These are phyloP conservation scores for Oryza officinalis DNA, from an alignment of 176 grass and related monocot genomes.

Conservation along the genomic window DNA sequence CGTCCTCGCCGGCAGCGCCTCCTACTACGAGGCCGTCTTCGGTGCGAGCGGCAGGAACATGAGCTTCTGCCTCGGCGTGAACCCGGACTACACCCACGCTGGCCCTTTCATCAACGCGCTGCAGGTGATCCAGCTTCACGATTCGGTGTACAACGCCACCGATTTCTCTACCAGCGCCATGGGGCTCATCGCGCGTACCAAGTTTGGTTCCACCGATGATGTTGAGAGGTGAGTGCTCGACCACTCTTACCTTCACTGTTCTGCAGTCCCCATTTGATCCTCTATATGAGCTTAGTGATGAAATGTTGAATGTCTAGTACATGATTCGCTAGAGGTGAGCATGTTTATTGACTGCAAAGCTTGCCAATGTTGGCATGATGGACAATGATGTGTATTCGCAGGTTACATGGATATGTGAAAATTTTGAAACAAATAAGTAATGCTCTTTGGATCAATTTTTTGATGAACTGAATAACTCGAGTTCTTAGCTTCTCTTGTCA, in stretches of 20 bases:
- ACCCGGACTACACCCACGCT: slow-evolving; percentile 60
- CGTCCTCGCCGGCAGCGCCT: slow-evolving; percentile 51
- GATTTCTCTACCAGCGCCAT: slow-evolving; percentile 60
- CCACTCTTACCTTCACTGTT: not conserved
- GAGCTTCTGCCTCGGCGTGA: slow-evolving; percentile 70
- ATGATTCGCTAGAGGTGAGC: not conserved
- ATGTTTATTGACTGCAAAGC: not conserved
- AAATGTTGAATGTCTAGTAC: not conserved
- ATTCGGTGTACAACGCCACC: slow-evolving; percentile 89
- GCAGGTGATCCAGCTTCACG: slow-evolving; percentile 71
- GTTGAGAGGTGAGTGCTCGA: slow-evolving; percentile 54
- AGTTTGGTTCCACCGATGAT: slow-evolving; percentile 67
- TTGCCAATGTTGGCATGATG: not conserved
- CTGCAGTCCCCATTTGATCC: not conserved
- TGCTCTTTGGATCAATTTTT: not conserved
- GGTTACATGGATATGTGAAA: not conserved
- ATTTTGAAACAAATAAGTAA: not conserved
- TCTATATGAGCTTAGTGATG: not conserved
- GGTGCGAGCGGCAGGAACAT: slow-evolving; percentile 52
- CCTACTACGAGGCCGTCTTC: slow-evolving; percentile 92
- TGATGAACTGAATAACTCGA: not conserved
- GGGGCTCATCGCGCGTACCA: slow-evolving; percentile 83
- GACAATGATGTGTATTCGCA: not conserved
- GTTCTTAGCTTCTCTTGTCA: slow-evolving; percentile 1
- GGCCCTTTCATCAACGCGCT: slow-evolving; percentile 82